A percentile compares a stretch with the other conserved stretches of the same genome.
These are phyloP conservation scores for Colletotrichum sp. DNA, from an alignment of 2,329 filamentous ascomycete species.

Conservation along the genomic window DNA sequence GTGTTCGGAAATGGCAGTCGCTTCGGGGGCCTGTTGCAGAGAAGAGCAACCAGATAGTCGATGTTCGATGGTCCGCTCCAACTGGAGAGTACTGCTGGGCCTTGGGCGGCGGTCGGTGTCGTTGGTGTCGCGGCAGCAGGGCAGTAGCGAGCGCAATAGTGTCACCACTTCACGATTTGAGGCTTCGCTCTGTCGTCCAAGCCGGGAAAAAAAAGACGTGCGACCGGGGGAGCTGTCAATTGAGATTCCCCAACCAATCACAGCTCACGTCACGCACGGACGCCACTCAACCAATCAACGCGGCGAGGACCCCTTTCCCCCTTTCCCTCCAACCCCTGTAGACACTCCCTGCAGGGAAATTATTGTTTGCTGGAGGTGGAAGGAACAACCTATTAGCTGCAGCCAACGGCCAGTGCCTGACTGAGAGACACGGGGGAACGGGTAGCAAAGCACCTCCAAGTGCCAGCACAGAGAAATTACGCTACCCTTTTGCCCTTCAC, in stretches of 20 bases:
- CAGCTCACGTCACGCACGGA: constrained; percentile 6
- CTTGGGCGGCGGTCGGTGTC: background rate
- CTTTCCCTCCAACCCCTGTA: constrained; percentile 50
- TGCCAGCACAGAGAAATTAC: constrained; percentile 41
- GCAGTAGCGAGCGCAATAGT: background rate
- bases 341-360: constrained; percentile 48
- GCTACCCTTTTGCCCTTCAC: constrained; percentile 23
- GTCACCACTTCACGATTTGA: background rate
- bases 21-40: background rate
- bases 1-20: background rate
- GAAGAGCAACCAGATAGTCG: too few relatives aligned
- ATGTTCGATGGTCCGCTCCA: background rate
- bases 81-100: background rate
- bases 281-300: constrained; percentile 10
- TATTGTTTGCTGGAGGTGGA: constrained; percentile 51
- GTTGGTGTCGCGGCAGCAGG: background rate
- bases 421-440: constrained; percentile 15
- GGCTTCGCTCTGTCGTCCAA: background rate
- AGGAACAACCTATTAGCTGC: constrained; percentile 27
- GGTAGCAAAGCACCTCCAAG: constrained; percentile 22
- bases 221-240: constrained; percentile 12
- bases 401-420: constrained; percentile 20
- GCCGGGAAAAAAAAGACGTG: constrained; percentile 11
- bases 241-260: constrained; percentile 23
- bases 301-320: constrained; percentile 30